These are phyloP conservation scores for Achaetomium macrosporum DNA, from an alignment of 2,329 filamentous ascomycete genomes.

Conservation along the genomic window DNA sequence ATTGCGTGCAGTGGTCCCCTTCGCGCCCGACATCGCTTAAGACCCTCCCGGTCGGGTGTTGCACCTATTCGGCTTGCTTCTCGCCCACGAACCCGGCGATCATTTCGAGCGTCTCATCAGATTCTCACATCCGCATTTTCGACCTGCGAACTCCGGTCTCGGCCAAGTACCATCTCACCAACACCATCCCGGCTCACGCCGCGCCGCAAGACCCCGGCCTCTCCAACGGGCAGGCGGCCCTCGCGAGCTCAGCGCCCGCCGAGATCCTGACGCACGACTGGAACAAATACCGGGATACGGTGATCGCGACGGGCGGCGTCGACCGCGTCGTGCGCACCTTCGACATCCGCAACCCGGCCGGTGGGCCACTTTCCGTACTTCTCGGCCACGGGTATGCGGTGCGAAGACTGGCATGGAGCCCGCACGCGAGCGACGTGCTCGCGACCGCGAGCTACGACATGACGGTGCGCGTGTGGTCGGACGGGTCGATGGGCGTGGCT, in stretches of 20 bases:
- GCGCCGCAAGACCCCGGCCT: slow-evolving; percentile 36
- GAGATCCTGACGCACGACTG: slow-evolving; percentile 95
- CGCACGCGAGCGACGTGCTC: slow-evolving; percentile 82
- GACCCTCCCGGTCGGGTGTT: slow-evolving; percentile 85
- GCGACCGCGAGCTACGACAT: slow-evolving; percentile 95
- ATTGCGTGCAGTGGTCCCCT: slow-evolving; percentile 67
- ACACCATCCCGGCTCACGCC: slow-evolving; percentile 78
- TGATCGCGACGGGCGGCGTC: slow-evolving; percentile 84
- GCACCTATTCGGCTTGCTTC: slow-evolving; percentile 90
- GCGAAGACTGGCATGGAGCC: slow-evolving; percentile 80
- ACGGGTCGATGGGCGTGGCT: slow-evolving; percentile 39
- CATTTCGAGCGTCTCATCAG: slow-evolving; percentile 80
- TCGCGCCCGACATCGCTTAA: slow-evolving; percentile 66
- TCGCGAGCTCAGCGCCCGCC: slow-evolving; percentile 50
- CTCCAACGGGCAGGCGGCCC: slow-evolving; percentile 25
- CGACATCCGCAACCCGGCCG: slow-evolving; percentile 71
- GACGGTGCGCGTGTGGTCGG: slow-evolving; percentile 91
- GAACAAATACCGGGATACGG: slow-evolving; percentile 90
- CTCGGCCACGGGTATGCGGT: slow-evolving; percentile 89
- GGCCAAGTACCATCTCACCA: slow-evolving; percentile 79
- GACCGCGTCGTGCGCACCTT: slow-evolving; percentile 84
- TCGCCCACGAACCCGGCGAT: slow-evolving; percentile 81
- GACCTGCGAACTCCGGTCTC: slow-evolving; percentile 83
- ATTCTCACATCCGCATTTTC: slow-evolving; percentile 84
- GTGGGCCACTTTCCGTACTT: slow-evolving; percentile 67